Base-by-base conservation (phyloP, 2,329 filamentous ascomycete genomes). In the Paraphaeosphaeria sporulosa region DNA sequence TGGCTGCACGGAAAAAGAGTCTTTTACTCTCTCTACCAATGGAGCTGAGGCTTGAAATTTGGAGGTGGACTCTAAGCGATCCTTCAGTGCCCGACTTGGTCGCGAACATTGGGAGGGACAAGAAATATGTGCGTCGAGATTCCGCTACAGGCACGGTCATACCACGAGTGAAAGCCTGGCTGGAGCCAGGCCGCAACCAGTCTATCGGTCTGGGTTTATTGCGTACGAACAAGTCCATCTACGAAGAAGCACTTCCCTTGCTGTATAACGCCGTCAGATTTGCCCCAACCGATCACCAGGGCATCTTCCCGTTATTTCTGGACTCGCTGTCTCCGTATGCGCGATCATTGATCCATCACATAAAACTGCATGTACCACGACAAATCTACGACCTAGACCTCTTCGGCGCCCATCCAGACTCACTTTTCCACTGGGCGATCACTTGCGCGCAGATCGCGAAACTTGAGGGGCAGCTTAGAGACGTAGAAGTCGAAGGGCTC, bases 161-260 rank as follows among this genome's bases (percentile, higher is more conserved):
- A 55, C 59, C 65, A 13, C 43, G 52, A 9, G 49, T 64, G 17
- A 40, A 38, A 30, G 59, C 61, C 8, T 46, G 32, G 8, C 54
- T 68, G 12, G n/a, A 55, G 19, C 56, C 38, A 7, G 13, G 27
- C 3, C 55, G 42, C n/a, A 58, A 40, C 12, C 17, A 19, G 1
- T 36, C 60, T 9, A 61, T 70, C 19, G 57, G 58, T 19, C 49
- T 65, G 3, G 36, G 52, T 8, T 49, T 72, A 5, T 62, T 72
- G 8, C 57, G 42, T 2, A 56, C 57, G 4, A 69, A 62, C 50
- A 57, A 58, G 2, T 55, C 62, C 13, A 60, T 72, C 15, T 71
- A 72, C 46, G 36, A 60, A 27, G 71, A 74, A 57, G 70, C 71
- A n/a, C 59, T 74, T 12, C 70, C 70, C 3, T 48, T 71, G 10